Evolutionary conservation across 768 basidiomycete genomes (phyloP), one percentile per base, ranked within the genome.

Genomic region (Amanita rubescens): DNA sequence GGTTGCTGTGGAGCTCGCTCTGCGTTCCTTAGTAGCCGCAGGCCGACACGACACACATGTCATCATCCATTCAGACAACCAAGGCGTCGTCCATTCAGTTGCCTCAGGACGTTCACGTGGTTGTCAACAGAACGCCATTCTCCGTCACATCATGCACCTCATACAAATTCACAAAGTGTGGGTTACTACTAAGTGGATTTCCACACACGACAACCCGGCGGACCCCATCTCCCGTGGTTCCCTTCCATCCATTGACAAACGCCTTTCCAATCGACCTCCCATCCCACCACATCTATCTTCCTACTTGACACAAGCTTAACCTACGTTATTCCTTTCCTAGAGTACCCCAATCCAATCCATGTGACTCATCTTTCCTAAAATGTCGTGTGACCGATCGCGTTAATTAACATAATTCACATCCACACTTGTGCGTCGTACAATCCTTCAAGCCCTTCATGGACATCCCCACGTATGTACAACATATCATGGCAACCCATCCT

Each of bases 1-100:
- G 61, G 63, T 73, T 1, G 74, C 70, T 0, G 60, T 72, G 1
- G 72, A 74, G 51, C 55, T 75, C 0, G 71, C 68, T 0, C 19
- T 71, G 0, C 58, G 58, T 1, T 56, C 67, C 0, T 44, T 70
- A 2, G 51, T 70, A 5, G 53, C 63, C 0, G 42, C 54, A 0
- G 60, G 62, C 3, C 57, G 60, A 12, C 25, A n/a, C 0, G 49
- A 69, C 19, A 56, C 57, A 7, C 68, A 73, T n/a, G 45, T 73
- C 2, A 12, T 57, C 0, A 57, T 75, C 1, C 59, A 56, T 24
- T 73, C 70, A 0, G 67, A 75, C 55, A 72, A 75, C 46, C 39
- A 62, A 38, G 74, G 72, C 0, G 66, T 71, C 0, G 62, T 67
- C 4, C 53, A 60, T 11, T 60, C 62, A 0, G 41, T 73, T 7